Percentiles rank a stretch among this genome's conserved stretches.
Evolutionary conservation across 1,284 basidiomycete species (phyloP).

Genomic region (Fomitopsis pinicola): DNA sequence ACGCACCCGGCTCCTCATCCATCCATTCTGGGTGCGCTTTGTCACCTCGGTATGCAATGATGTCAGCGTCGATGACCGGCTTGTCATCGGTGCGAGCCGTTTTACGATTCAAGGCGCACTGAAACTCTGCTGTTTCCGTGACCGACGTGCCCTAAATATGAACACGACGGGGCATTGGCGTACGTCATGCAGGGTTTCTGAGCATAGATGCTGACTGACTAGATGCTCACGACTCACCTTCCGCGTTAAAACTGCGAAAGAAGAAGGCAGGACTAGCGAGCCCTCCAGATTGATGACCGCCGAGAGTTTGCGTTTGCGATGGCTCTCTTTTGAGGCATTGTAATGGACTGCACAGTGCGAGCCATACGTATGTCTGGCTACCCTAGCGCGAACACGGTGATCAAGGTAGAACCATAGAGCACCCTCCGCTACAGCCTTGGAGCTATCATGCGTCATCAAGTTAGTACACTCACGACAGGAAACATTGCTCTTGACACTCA

Average conservation of each 20-base stretch:
- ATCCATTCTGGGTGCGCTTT: neutral
- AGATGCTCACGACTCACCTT: neutral
- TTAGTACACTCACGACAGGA: no score
- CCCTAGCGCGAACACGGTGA: neutral
- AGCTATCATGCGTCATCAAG: neutral
- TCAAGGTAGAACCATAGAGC: neutral
- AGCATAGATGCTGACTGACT: neutral
- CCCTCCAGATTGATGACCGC: neutral
- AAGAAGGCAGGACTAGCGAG: neutral
- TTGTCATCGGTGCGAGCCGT: neutral
- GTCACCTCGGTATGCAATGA: neutral
- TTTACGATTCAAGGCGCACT: neutral
- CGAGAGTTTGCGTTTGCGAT: neutral
- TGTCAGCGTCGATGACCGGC: neutral
- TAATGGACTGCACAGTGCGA: neutral
- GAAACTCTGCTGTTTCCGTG: neutral
- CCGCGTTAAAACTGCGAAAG: neutral
- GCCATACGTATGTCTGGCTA: neutral
- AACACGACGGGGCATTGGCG: neutral
- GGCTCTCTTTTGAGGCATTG: neutral
- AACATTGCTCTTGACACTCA: neutral
- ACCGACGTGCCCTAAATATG: neutral
- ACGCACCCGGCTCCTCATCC: neutral
- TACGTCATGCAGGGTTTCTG: no score
- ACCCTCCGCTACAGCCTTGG: neutral